These are phyloP conservation scores for Evansstolkia leycettana DNA, from an alignment of 495 filamentous ascomycete genomes.

Conservation along the genomic window DNA sequence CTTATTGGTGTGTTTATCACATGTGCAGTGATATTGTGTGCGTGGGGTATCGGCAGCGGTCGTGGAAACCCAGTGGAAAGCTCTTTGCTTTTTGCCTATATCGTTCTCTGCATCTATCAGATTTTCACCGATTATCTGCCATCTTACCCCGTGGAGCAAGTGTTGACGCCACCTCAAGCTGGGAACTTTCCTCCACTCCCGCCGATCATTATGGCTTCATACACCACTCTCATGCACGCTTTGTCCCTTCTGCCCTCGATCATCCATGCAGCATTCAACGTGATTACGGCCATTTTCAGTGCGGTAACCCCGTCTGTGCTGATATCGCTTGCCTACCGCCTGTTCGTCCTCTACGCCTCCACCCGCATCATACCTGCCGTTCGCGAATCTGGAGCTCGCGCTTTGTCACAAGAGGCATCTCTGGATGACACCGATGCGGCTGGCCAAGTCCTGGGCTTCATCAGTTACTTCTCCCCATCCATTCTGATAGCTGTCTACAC, in stretches of 20 bases:
- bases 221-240: slow-evolving; percentile 78
- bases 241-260: slow-evolving; percentile 72
- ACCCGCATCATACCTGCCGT: slow-evolving; percentile 95
- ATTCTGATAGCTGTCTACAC: slow-evolving; percentile 94
- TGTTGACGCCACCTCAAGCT: slow-evolving; percentile 37
- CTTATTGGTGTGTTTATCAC: slow-evolving; percentile 87
- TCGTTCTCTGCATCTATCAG: slow-evolving; percentile 95
- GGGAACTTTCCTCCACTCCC: slow-evolving; percentile 90
- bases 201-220: slow-evolving; percentile 97
- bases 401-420: slow-evolving; percentile 67
- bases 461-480: slow-evolving; percentile 85
- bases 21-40: slow-evolving; percentile 80
- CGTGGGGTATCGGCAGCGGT: slow-evolving; percentile 88
- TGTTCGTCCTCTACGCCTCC: slow-evolving; percentile 86
- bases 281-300: slow-evolving; percentile 77
- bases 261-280: slow-evolving; percentile 72
- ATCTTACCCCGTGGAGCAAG: slow-evolving; percentile 45
- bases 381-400: slow-evolving; percentile 69
- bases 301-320: slow-evolving; percentile 92
- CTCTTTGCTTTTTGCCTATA: slow-evolving; percentile 90
- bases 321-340: slow-evolving; percentile 82
- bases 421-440: slow-evolving; percentile 78
- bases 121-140: slow-evolving; percentile 98
- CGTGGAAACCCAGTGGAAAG: slow-evolving; percentile 94
- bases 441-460: slow-evolving; percentile 60